phyloP scores from a whole-genome alignment of 2,329 filamentous ascomycete genomes.

The Diaporthe destruens region DNA sequence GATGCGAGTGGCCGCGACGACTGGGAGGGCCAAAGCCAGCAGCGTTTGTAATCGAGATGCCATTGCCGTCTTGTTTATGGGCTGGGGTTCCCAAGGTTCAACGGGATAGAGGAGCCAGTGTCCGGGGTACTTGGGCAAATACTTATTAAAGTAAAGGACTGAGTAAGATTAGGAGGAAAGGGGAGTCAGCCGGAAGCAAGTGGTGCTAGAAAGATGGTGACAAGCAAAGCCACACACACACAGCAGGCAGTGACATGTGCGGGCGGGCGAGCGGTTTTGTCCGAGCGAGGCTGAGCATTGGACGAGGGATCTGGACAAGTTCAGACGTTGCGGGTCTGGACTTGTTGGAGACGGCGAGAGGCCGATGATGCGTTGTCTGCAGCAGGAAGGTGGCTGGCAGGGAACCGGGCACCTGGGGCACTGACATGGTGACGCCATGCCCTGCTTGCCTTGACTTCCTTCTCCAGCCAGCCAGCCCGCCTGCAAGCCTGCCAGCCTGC shows the following conservation, averaged over 20 bases:
- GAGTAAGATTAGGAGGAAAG: not conserved
- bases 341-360: not conserved
- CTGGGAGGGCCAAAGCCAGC: slow-evolving; percentile 40
- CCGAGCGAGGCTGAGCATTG: slow-evolving; percentile 14
- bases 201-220: not conserved
- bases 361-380: slow-evolving; percentile 34
- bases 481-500: too few relatives aligned
- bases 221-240: slow-evolving; percentile 13
- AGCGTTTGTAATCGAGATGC: slow-evolving; percentile 21
- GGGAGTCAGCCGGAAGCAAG: not conserved
- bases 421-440: slow-evolving; percentile 13
- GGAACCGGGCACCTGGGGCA: not conserved
- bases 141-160: too few relatives aligned
- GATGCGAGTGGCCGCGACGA: slow-evolving; percentile 6
- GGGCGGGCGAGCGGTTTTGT: slow-evolving; percentile 17
- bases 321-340: slow-evolving; percentile 34
- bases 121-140: too few relatives aligned
- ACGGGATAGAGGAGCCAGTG: too few relatives aligned
- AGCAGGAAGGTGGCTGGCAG: slow-evolving; percentile 13
- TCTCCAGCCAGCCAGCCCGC: too few relatives aligned
- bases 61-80: not conserved
- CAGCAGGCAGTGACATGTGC: not conserved
- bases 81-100: not conserved
- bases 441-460: slow-evolving; percentile 1
- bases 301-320: slow-evolving; percentile 16